phyloP scores from a whole-genome alignment of 1,284 basidiomycete genomes.

The Apiotrichum akiyoshidainum region DNA sequence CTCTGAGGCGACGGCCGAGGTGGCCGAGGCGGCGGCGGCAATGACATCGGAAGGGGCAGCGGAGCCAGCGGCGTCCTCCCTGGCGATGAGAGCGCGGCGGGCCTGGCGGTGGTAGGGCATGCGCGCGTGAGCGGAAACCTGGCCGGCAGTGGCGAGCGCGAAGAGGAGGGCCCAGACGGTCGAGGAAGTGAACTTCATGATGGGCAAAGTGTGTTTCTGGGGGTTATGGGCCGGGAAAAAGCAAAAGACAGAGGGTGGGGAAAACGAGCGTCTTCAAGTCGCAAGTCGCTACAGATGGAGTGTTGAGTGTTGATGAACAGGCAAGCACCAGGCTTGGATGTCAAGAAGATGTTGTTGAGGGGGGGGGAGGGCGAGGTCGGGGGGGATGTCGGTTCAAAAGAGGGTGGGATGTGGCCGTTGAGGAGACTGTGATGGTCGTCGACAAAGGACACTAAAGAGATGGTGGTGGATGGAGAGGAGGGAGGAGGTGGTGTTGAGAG shows the following conservation, averaged over 20 bases:
- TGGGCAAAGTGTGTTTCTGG: neutral
- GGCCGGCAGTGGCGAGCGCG: constrained; percentile 18
- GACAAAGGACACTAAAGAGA: constrained; percentile 6
- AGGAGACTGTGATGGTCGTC: neutral
- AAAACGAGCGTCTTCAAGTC: neutral
- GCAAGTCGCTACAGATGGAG: neutral
- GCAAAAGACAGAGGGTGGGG: neutral
- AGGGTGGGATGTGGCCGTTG: constrained; percentile 9
- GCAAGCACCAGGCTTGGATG: constrained; percentile 6
- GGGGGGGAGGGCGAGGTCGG: neutral
- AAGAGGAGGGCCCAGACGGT: constrained; percentile 17
- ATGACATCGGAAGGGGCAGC: neutral
- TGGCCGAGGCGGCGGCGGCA: neutral
- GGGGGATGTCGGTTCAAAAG: constrained; percentile 2
- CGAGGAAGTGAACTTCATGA: constrained; percentile 16
- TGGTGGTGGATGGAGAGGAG: neutral
- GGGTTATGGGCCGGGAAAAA: neutral
- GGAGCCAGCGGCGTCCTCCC: neutral
- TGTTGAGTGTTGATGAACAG: neutral
- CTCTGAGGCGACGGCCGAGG: neutral
- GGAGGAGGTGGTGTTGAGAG: constrained; percentile 1
- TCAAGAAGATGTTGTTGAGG: neutral
- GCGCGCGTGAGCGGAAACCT: constrained; percentile 17
- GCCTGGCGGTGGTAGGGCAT: constrained; percentile 7
- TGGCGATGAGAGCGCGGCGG: constrained; percentile 1